Evolutionary conservation across 2,329 filamentous ascomycete species (phyloP), one percentile per base, ranked within the genome.

Genomic region (Cytospora schulzeri): DNA sequence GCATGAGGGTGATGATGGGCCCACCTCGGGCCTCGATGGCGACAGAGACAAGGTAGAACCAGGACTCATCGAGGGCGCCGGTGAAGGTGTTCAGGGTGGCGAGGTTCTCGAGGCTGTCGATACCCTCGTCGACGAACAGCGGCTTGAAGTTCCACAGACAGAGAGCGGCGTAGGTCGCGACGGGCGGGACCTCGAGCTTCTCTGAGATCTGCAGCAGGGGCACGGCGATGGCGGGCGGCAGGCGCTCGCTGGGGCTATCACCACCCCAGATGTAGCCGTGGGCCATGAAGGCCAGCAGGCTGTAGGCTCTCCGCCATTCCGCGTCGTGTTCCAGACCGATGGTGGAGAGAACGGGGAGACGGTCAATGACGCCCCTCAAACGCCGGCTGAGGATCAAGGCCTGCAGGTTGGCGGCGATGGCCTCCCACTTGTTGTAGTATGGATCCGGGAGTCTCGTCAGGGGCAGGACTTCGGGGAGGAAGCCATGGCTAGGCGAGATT

Each of bases 91-190:
- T 87, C 66, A 98, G 83, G 2, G 92, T 95, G 50, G 92, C 88
- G 63, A 99, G 84, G 71, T 99, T 98, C 73, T 95, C 89, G 54
- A 98, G 83, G 68, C 88, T 87, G 73, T 96, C 92, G 64, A 95
- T 87, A 41, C 86, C 85, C 76, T 97, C 93, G 67, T 92, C 87
- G 66, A 88, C 79, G 73, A 98, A 97, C 62, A 98, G 85, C 0
- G 93, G 92, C 77, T 93, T 94, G 83, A 93, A 98, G 78, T 99
- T 99, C 95, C 95, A 99, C 29, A 99, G 83, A 69, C 92, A 94
- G 4, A 97, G 83, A 9, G 90, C 92, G 8, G 95, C 92, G 75
- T 97, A 99, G 22, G 94, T 97, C 56, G 94, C 95, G 31, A 99
- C 94, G 1, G 93, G 91, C 8, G 92, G 93, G 29, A 99, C 82